phyloP scores from a whole-genome alignment of 169 alveolate genomes.

The Hepatocystis sp. region DNA sequence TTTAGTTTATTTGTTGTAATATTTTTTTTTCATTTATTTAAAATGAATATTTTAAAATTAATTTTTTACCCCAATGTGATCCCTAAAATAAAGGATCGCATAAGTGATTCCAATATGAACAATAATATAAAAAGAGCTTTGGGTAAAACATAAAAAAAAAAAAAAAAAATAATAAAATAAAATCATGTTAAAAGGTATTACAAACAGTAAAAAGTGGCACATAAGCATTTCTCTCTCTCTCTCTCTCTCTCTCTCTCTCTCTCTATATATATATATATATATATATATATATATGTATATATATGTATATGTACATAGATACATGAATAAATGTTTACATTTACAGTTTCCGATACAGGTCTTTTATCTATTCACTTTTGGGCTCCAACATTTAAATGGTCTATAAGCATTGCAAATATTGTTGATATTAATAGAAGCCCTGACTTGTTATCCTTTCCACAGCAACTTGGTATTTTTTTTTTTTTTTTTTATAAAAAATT shows the following conservation, averaged over 20 bases:
- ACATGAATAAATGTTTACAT: neutral
- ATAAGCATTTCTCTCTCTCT: neutral
- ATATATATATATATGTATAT: neutral
- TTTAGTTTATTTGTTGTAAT: neutral
- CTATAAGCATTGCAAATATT: conserved; percentile 92
- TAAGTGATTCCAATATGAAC: conserved; percentile 47
- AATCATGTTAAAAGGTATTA: neutral
- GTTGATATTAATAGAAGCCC: conserved; percentile 91
- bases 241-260: neutral
- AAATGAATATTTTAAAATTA: conserved; percentile 51
- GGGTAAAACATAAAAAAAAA: conserved; percentile 22
- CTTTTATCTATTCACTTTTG: conserved; percentile 95
- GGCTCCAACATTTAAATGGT: conserved; percentile 96
- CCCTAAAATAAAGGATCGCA: conserved; percentile 45
- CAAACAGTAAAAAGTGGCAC: neutral
- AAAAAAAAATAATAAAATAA: neutral
- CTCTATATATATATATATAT: too few relatives aligned
- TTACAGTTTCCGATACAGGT: conserved; percentile 86
- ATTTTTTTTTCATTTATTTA: conserved; percentile 3
- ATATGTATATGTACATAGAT: conserved; percentile 1
- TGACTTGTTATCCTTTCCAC: conserved; percentile 90
- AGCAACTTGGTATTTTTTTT: conserved; percentile 87
- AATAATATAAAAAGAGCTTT: conserved; percentile 43
- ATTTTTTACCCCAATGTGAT: conserved; percentile 65
- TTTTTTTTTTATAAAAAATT: neutral